A percentile compares a stretch with the other conserved stretches of the same genome.
Evolutionary conservation across 2,329 filamentous ascomycete species (phyloP).

Genomic region (Curvularia verruculosa): DNA sequence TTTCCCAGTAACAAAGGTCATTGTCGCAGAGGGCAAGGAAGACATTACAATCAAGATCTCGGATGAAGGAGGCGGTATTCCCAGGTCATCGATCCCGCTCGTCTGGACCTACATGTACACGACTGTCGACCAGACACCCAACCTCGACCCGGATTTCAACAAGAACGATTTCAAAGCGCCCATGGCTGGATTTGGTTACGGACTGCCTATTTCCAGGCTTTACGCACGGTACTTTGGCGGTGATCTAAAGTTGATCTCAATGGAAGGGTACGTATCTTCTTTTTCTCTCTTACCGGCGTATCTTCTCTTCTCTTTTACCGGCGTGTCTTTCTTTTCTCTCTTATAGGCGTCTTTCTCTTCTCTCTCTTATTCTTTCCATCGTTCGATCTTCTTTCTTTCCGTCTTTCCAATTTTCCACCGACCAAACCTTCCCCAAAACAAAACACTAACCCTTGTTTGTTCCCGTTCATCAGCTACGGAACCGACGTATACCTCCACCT

Average conservation of each 20-base stretch:
- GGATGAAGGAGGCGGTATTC: slow-evolving; percentile 95
- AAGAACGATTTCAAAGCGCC: slow-evolving; percentile 99
- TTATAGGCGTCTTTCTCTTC: not conserved
- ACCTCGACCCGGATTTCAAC: slow-evolving; percentile 94
- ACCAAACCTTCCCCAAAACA: not conserved
- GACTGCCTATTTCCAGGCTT: slow-evolving; percentile 87
- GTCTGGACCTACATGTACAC: slow-evolving; percentile 99
- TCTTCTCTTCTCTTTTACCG: no score
- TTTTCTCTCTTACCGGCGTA: not conserved
- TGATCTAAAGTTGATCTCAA: slow-evolving; percentile 95
- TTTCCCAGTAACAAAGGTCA: slow-evolving; percentile 95
- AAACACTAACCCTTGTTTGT: slow-evolving; percentile 25
- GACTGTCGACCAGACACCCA: slow-evolving; percentile 94
- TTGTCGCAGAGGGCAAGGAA: slow-evolving; percentile 96
- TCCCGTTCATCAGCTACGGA: slow-evolving; percentile 74
- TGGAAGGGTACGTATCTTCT: slow-evolving; percentile 81
- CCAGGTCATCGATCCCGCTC: slow-evolving; percentile 87
- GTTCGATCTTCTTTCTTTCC: no score
- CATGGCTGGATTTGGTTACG: slow-evolving; percentile 99
- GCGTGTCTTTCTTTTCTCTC: slow-evolving; percentile 46
- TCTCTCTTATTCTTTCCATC: not conserved
- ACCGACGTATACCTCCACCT: slow-evolving; percentile 98
- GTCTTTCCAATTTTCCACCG: not conserved
- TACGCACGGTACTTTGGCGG: slow-evolving; percentile 98
- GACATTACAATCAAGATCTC: slow-evolving; percentile 99